phyloP scores from a whole-genome alignment of 371 early-diverging fungal genomes.

The Rhizopus delemar region DNA sequence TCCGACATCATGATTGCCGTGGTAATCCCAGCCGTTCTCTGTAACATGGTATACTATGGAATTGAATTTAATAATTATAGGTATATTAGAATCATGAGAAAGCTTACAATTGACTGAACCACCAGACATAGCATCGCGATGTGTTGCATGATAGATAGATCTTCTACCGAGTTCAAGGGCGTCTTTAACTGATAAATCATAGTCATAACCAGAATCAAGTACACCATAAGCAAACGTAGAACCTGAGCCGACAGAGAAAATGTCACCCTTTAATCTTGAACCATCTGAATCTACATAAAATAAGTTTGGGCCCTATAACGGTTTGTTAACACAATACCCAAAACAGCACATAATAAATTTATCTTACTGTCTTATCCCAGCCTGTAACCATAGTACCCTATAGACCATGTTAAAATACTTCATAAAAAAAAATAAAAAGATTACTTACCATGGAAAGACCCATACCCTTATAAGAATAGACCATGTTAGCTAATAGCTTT shows the following conservation, averaged over 20 bases:
- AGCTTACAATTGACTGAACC: slow-evolving; percentile 87
- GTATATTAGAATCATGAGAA: background rate
- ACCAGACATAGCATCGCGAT: slow-evolving; percentile 99
- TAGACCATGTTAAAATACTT: background rate
- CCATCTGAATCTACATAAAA: slow-evolving; percentile 99
- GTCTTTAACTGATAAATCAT: slow-evolving; percentile 89
- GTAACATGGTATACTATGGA: slow-evolving; percentile 89
- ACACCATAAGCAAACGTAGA: slow-evolving; percentile 98
- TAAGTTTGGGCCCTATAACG: slow-evolving; percentile 79
- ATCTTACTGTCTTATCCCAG: slow-evolving; percentile 85
- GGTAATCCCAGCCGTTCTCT: slow-evolving; percentile 89
- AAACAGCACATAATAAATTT: too few species aligned
- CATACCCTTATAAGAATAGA: slow-evolving; percentile 98
- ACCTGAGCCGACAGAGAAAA: slow-evolving; percentile 98
- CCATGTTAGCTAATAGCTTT: slow-evolving; percentile 95
- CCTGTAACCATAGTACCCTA: slow-evolving; percentile 99
- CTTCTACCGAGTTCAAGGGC: slow-evolving; percentile 96
- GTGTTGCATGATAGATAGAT: slow-evolving; percentile 98
- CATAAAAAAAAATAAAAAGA: background rate
- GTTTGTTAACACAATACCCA: too few species aligned
- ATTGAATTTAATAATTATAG: background rate
- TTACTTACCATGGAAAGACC: slow-evolving; percentile 91
- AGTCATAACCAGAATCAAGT: slow-evolving; percentile 89
- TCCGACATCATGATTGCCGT: slow-evolving; percentile 85
- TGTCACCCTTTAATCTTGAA: slow-evolving; percentile 85